phyloP scores from a whole-genome alignment of 768 basidiomycete genomes.

The Naganishia vaughanmartiniae region DNA sequence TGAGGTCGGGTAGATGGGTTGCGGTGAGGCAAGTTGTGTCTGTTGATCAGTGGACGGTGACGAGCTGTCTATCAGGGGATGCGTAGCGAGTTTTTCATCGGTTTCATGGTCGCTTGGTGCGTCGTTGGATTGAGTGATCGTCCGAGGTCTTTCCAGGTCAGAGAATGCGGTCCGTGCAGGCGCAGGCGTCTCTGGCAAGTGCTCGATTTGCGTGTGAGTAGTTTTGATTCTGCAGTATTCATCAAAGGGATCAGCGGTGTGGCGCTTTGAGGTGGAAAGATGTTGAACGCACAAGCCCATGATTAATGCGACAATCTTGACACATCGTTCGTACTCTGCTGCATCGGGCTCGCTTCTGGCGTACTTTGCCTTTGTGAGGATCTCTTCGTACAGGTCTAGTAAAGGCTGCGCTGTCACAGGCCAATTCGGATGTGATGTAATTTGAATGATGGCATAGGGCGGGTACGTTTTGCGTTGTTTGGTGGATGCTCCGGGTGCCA shows the following conservation, averaged over 20 bases:
- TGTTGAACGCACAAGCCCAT: constrained; percentile 39
- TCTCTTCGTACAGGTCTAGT: constrained; percentile 40
- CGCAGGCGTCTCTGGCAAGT: constrained; percentile 10
- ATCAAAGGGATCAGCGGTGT: background rate
- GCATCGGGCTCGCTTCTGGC: constrained; percentile 44
- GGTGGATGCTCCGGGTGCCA: background rate
- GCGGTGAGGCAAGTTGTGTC: background rate
- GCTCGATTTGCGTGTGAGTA: background rate
- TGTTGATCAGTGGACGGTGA: background rate
- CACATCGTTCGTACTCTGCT: constrained; percentile 42
- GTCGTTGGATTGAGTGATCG: background rate
- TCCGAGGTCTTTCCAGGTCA: background rate
- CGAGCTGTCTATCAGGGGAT: background rate
- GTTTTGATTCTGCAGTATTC: background rate
- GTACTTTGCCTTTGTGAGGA: constrained; percentile 43
- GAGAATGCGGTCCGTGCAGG: background rate
- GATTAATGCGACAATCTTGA: constrained; percentile 45
- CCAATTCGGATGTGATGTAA: constrained; percentile 35
- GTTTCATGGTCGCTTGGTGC: background rate
- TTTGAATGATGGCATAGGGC: constrained; percentile 28
- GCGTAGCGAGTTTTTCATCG: background rate
- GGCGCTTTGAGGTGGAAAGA: background rate
- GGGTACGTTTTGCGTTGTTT: constrained; percentile 29
- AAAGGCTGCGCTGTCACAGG: constrained; percentile 35
- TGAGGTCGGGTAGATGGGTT: background rate